A percentile compares a stretch with the other conserved stretches of the same genome.
Conservation (phyloP, 164 flowering plant genomes). For the Berberis thunbergii region DNA sequence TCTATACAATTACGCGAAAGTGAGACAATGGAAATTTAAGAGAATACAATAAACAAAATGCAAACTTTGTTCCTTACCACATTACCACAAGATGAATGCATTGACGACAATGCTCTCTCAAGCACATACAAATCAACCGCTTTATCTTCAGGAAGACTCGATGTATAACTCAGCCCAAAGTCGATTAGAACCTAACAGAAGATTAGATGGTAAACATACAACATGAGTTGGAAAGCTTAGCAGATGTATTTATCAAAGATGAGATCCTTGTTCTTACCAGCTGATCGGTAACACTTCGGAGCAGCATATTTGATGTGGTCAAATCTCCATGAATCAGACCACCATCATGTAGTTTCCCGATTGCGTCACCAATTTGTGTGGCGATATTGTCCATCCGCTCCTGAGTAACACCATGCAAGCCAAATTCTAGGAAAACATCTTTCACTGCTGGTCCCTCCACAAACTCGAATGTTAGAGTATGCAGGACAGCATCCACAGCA, state of each 20-base stretch:
- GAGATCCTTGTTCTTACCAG: constrained; percentile 43
- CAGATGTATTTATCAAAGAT: neutral
- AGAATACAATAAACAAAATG: neutral
- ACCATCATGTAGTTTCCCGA: constrained; percentile 90
- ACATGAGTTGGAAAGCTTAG: neutral
- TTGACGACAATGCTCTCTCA: constrained; percentile 85
- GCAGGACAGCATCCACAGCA: constrained; percentile 53
- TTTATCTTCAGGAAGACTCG: constrained; percentile 92
- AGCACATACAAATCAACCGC: constrained; percentile 95
- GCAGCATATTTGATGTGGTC: constrained; percentile 93
- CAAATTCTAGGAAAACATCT: constrained; percentile 77
- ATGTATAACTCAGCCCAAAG: constrained; percentile 90
- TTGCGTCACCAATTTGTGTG: constrained; percentile 73
- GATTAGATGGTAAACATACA: neutral
- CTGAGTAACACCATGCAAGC: constrained; percentile 44
- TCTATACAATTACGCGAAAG: constrained; percentile 30
- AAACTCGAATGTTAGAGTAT: constrained; percentile 71
- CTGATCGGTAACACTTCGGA: constrained; percentile 51
- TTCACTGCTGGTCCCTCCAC: constrained; percentile 83
- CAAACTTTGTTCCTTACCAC: constrained; percentile 47
- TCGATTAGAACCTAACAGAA: constrained; percentile 77
- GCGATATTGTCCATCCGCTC: constrained; percentile 68
- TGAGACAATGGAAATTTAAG: neutral
- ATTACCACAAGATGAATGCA: constrained; percentile 97
- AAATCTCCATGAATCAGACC: constrained; percentile 93